Base-by-base conservation (phyloP, 805 yeast species). In the Scheffersomyces spartinae region DNA sequence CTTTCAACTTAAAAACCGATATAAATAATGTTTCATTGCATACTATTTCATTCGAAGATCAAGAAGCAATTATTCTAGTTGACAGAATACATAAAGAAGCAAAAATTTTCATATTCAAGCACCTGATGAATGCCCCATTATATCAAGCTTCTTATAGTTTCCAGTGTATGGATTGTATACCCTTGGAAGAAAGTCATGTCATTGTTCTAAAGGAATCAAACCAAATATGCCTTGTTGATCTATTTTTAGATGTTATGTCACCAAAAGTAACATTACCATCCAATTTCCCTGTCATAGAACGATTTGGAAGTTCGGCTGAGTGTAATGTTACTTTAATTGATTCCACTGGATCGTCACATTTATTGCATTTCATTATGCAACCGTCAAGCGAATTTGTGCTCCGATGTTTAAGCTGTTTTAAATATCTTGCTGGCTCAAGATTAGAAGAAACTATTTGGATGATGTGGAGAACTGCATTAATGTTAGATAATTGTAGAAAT, bases 31-130 rank as follows among this genome's bases (percentile, higher is more conserved):
- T 68, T 15, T 56, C 57, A 23, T 43, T 62, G 1, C 44, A 49
- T 25, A 57, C 57, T 6, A 31, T 69, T n/a, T 38, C 42, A 4
- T 68, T 55, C 33, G 64, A 62, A 13, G 70, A 66, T 15, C 69
- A 68, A 36, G 88, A 82, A 41, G 77, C 75, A 0, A 41, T 82
- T 1, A 68, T 74, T 0, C 47, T 81, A 5, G 59, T 68, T 26
- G 70, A 76, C 45, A 39, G 41, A 9, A 40, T 36, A 4, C 43
- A 57, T 1, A 37, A 49, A 8, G 61, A 66, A 22, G 52, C 74
- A 4, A 63, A 64, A 20, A 60, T 77, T 3, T 57, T 75, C 36
- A 55, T 72, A 4, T 70, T 67, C 49, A 55, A 52, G 26, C 49
- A 51, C 18, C 46, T 51, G 2, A 36, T 42, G 43, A 22, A 46